Percentiles rank a stretch among this genome's conserved stretches.
phyloP scores from a whole-genome alignment of 2,329 filamentous ascomycete genomes.

The Lecanosticta acicola region DNA sequence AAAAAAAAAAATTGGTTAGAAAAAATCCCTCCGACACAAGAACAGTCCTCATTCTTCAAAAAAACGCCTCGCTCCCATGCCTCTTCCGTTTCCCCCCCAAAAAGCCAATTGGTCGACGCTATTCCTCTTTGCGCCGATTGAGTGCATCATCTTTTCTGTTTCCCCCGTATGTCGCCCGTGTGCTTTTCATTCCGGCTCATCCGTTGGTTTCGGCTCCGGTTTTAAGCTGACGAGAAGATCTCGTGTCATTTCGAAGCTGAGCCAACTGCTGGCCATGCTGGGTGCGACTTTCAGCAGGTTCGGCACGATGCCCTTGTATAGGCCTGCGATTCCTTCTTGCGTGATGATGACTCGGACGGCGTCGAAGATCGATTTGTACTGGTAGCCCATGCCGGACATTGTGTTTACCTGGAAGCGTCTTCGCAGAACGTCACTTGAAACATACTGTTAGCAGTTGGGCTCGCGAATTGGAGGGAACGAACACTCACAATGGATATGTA shows the following conservation, averaged over 20 bases:
- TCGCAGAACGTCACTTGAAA: slow-evolving; percentile 71
- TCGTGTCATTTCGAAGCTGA: slow-evolving; percentile 90
- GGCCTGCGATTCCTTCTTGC: slow-evolving; percentile 74
- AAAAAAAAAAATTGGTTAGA: too few relatives aligned
- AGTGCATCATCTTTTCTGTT: too few relatives aligned
- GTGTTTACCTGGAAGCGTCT: slow-evolving; percentile 97
- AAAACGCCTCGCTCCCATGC: background rate
- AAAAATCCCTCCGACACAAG: background rate
- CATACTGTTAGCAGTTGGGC: slow-evolving; percentile 2
- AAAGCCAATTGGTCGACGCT: background rate
- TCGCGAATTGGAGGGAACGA: background rate
- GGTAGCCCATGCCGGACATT: slow-evolving; percentile 96
- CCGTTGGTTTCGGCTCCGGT: slow-evolving; percentile 12
- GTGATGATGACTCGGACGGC: slow-evolving; percentile 74
- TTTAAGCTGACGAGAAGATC: slow-evolving; percentile 63
- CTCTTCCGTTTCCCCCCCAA: background rate
- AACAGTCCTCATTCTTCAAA: background rate
- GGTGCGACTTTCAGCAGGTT: slow-evolving; percentile 96
- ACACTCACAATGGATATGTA: slow-evolving; percentile 90
- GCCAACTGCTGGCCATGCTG: slow-evolving; percentile 97
- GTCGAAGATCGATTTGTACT: slow-evolving; percentile 82
- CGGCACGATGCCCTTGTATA: slow-evolving; percentile 94
- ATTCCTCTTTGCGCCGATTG: background rate
- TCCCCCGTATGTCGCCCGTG: too few relatives aligned
- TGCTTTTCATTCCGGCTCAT: slow-evolving; percentile 6